Base-by-base conservation (phyloP, 108 stramenopile genomes). In the Cyclostephanos invisitatus region DNA sequence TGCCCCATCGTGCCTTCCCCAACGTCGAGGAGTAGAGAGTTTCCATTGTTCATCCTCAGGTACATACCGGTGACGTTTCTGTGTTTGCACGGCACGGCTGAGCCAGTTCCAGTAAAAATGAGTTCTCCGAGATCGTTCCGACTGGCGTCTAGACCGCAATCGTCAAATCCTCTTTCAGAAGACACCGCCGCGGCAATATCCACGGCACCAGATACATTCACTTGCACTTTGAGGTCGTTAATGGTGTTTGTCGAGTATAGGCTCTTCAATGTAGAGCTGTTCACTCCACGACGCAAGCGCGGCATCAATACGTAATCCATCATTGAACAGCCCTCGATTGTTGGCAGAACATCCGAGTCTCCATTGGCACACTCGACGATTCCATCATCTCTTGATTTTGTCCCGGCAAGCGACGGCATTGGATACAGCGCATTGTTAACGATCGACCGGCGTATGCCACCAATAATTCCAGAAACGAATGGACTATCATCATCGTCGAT, bases 1-100 rank as follows among this genome's bases (percentile, higher is more conserved):
- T 99, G 98, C 2, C 95, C 96, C 1, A 94, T 69, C 7, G 97
- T 96, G 27, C 98, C 98, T 84, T 98, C 98, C 4, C 98, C 98
- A 28, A 85, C 87, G 72, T 99, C 98, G 24, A 98, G 72, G 28
- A 99, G 83, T 49, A 98, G 84, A 12, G 75, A 64, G 29, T 88
- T 84, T 40, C 84, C 81, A 61, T 83, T 83, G 22, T 76, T 56
- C 81, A 83, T 82, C 54, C 78, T 63, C 28, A 97, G 54, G 51
- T 86, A 86, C 40, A 96, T 96, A 12, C 95, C 96, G 15, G 95
- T 94, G 58, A 98, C 97, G 84, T 98, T 98, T 28, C 98, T 85
- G 70, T 98, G 91, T 75, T 99, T 99, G 72, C 97, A 97, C 14
- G 98, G 98, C 2, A 98, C 76, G 18, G 98, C 98, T 17, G 92